Evolutionary conservation across 441 rosid species (phyloP), one percentile per base, ranked within the genome.

Genomic region (Bruguiera hainesii): DNA sequence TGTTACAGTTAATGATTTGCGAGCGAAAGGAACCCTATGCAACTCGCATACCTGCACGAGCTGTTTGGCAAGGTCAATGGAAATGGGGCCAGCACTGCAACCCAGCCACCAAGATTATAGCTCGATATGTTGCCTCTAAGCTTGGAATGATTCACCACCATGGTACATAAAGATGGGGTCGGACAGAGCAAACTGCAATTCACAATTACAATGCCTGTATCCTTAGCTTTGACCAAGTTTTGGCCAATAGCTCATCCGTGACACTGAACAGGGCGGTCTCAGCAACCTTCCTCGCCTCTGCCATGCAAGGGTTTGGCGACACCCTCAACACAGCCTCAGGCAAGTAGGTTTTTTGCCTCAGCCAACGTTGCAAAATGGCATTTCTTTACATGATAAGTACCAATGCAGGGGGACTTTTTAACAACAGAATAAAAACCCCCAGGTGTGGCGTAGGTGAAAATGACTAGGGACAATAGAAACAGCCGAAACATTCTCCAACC

Each of bases 71-170:
- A 93, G 96, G 50, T 90, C 97, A 8, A 90, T 80, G 0, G 98
- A 89, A 63, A 90, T 89, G 29, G 90, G 81, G 1, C 98, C 87
- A 2, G 98, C 98, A 65, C 97, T 90, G 75, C 98, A 93, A 8
- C 97, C 97, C 97, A 93, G 30, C 98, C 97, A 19, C 96, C 89
- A 16, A 93, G 91, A 78, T 90, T 87, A 56, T 82, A 90, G 70
- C 87, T 88, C 79, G 79, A 75, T 52, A 85, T 85, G 64, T 89
- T 81, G 11, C 85, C 83, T 76, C 88, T 76, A n/a, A 90, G 92
- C 80, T 86, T 90, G 83, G 87, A 93, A 57, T 87, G 92, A 80
- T 89, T 93, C 18, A 87, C 83, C 11, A 90, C 83, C 97, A 87
- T 87, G 33, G 97, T 80, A 7, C 96, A 85, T 23, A 93, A 77